Base-by-base conservation (phyloP, 306 rosid genomes). In the Dalbergia cultrata region DNA sequence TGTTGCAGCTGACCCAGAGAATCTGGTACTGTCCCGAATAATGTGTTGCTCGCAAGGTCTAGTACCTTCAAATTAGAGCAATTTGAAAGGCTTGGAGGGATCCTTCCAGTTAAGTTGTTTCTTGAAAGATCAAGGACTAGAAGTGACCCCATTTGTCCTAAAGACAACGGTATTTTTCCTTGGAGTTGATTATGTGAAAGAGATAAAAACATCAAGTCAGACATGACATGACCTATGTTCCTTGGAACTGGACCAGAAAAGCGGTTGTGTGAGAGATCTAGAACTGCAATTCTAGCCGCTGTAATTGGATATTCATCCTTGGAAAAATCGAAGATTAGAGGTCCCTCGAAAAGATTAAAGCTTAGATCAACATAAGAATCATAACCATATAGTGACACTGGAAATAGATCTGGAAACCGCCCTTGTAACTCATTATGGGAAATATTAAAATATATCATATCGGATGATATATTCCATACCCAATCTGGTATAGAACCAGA, bases 201-300 rank as follows among this genome's bases (percentile, higher is more conserved):
- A 76, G 31, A 26, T 8, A 87, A 69, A 73, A 83, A 81, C 6
- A 0, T 0, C 53, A 78, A n/a, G 50, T 19, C 3, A n/a, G 79
- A 47, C 54, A 47, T 57, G 61, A 13, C 9, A 44, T 44, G 57
- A 19, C 78, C 62, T 57, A 79, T 72, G 35, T 80, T 82, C 13
- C 26, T 26, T 0, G 89, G 89, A 34, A 89, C 70, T 12, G 43
- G 35, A 74, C 90, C 83, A 50, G 84, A 86, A 61, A 89, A 77
- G 18, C 8, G 37, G 66, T 84, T 89, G 80, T 85, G 85, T 14
- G 92, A 86, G 68, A 86, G 85, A 80, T 84, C 89, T 53, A 86
- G 67, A 47, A n/a, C 1, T 34, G 1, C 37, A 26, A 45, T 33
- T 16, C 22, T 72, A 14, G 1, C 66, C 17, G 0, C 5, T 45